Conservation (phyloP, 73 alveolate genomes). For the Paramecium sonneborni region DNA sequence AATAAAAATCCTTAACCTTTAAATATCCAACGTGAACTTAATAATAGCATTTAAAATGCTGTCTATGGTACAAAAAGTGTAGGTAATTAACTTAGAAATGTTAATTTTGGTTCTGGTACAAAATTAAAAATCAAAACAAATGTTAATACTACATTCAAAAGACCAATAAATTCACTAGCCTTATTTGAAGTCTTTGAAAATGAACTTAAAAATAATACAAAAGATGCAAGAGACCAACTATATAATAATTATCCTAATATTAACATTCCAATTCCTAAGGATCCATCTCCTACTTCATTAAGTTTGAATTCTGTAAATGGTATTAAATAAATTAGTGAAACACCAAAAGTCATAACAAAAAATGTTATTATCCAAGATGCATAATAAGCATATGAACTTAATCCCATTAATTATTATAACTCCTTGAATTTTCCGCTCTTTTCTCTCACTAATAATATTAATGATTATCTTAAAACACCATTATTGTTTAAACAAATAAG, state of each 20-base stretch:
- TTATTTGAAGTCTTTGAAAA: background rate
- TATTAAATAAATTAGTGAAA: background rate
- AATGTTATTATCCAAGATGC: slow-evolving; percentile 37
- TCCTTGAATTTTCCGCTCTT: slow-evolving; percentile 55
- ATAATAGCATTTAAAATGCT: background rate
- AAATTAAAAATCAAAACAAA: background rate
- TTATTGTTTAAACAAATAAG: background rate
- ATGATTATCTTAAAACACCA: slow-evolving; percentile 5
- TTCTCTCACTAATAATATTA: slow-evolving; percentile 54
- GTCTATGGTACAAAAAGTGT: background rate
- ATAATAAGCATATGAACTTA: background rate
- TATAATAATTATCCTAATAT: background rate
- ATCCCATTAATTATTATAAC: slow-evolving; percentile 48
- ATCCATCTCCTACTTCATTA: background rate
- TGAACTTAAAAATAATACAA: background rate
- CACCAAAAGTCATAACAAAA: background rate
- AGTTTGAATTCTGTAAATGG: background rate
- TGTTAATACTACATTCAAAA: background rate
- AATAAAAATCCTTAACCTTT: background rate
- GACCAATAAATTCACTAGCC: background rate
- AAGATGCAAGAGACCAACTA: background rate
- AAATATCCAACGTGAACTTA: background rate
- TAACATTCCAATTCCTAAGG: background rate
- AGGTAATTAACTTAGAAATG: background rate
- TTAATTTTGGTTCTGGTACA: background rate